Conservation (phyloP, 495 filamentous ascomycete species). For the Aspergillus incahuasiensis region DNA sequence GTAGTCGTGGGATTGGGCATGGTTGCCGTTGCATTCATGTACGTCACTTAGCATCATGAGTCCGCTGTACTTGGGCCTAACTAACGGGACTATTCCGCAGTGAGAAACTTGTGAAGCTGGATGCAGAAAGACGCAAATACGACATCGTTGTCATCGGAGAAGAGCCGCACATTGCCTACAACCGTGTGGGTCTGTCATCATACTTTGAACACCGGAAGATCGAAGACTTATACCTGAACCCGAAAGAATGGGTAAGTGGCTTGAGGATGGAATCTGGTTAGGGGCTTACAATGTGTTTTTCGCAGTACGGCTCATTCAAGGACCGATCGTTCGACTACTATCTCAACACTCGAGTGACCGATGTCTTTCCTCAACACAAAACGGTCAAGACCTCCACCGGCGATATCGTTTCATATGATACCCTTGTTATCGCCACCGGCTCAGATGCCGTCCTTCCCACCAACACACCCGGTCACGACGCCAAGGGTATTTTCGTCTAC, state of each 20-base stretch:
- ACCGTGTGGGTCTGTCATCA: slow-evolving; percentile 88
- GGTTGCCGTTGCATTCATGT: slow-evolving; percentile 95
- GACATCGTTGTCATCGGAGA: slow-evolving; percentile 90
- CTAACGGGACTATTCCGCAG: slow-evolving; percentile 33
- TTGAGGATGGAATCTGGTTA: background rate
- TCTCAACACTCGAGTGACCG: slow-evolving; percentile 73
- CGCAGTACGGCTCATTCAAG: slow-evolving; percentile 46
- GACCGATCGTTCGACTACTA: slow-evolving; percentile 74
- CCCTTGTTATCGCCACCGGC: slow-evolving; percentile 86
- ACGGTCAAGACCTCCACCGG: slow-evolving; percentile 67
- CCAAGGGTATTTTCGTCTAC: slow-evolving; percentile 91
- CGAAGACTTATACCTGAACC: slow-evolving; percentile 87
- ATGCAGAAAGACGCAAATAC: slow-evolving; percentile 70
- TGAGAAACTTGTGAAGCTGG: slow-evolving; percentile 87
- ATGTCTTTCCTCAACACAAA: slow-evolving; percentile 62
- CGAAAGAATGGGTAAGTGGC: slow-evolving; percentile 70
- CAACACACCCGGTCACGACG: slow-evolving; percentile 78
- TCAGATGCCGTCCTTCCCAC: slow-evolving; percentile 82
- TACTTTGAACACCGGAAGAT: slow-evolving; percentile 91
- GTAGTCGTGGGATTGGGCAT: slow-evolving; percentile 92
- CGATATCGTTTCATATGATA: slow-evolving; percentile 72
- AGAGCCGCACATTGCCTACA: slow-evolving; percentile 88
- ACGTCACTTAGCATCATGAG: slow-evolving; percentile 23
- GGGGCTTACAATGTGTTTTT: background rate
- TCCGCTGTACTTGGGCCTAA: background rate